phyloP scores from a whole-genome alignment of 2,329 filamentous ascomycete species.

The Escovopsis sp. region DNA sequence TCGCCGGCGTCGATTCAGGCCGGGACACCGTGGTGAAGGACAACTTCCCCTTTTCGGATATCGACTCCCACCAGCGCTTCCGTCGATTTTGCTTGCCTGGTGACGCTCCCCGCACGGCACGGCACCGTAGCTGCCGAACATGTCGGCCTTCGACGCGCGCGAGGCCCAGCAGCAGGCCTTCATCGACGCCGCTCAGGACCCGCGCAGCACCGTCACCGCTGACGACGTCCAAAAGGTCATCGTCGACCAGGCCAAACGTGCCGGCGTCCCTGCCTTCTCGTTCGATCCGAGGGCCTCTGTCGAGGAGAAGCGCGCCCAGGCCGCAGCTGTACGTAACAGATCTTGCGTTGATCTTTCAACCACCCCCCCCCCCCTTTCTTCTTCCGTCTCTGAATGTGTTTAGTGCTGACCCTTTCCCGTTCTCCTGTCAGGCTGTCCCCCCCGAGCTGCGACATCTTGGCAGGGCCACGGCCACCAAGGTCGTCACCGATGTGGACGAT shows the following conservation, averaged over 20 bases:
- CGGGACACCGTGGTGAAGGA: no score
- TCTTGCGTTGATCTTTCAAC: no score
- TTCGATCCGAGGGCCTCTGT: conserved; percentile 78
- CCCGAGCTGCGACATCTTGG: conserved; percentile 21
- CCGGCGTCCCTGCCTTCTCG: conserved; percentile 64
- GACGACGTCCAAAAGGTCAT: conserved; percentile 60
- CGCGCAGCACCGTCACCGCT: conserved; percentile 50
- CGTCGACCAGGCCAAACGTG: conserved; percentile 62
- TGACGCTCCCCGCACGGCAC: conserved; percentile 1
- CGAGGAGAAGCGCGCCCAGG: conserved; percentile 72
- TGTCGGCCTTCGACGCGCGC: conserved; percentile 20
- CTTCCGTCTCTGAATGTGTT: neutral
- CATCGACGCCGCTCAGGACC: conserved; percentile 61
- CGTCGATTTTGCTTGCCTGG: neutral
- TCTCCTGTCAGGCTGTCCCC: conserved; percentile 19
- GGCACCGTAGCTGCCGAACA: conserved; percentile 10
- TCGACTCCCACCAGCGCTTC: no score
- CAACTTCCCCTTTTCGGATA: no score
- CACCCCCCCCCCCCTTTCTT: conserved; percentile 13
- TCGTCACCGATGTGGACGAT: conserved; percentile 69
- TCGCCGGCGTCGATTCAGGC: no score
- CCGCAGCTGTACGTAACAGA: conserved; percentile 47
- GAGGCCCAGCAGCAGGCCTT: conserved; percentile 75
- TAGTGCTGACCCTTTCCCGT: conserved; percentile 7
- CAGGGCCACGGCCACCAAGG: conserved; percentile 42